These are phyloP conservation scores for Byssochlamys sp. DNA, from an alignment of 2,329 filamentous ascomycete genomes.

Conservation along the genomic window DNA sequence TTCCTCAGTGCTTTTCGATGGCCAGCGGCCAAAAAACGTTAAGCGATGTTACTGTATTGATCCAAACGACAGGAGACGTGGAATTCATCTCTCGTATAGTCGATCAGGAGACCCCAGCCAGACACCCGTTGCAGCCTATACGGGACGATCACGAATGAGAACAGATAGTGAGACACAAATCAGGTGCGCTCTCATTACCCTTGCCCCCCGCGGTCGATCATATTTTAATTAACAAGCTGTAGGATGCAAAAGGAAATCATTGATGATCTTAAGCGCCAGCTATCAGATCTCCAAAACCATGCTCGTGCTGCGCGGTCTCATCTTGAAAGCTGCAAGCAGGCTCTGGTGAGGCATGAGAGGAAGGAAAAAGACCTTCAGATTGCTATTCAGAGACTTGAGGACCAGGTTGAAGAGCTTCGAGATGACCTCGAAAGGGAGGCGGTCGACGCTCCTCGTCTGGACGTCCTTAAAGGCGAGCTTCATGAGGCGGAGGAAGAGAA, in stretches of 20 bases:
- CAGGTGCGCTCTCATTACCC: slow-evolving; percentile 24
- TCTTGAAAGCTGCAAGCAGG: slow-evolving; percentile 41
- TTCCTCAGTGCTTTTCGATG: slow-evolving; percentile 57
- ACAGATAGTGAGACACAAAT: slow-evolving; percentile 64
- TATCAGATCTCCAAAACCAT: slow-evolving; percentile 44
- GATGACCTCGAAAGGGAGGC: slow-evolving; percentile 50
- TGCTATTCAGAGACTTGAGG: slow-evolving; percentile 51
- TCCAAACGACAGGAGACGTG: slow-evolving; percentile 54
- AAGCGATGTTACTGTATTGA: slow-evolving; percentile 56
- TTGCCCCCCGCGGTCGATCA: background rate
- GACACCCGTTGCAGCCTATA: slow-evolving; percentile 45
- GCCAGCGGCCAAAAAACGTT: slow-evolving; percentile 57
- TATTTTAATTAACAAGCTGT: slow-evolving; percentile 1
- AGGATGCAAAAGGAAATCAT: slow-evolving; percentile 40
- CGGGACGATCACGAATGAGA: slow-evolving; percentile 61
- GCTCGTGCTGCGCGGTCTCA: slow-evolving; percentile 40
- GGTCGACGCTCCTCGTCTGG: slow-evolving; percentile 57
- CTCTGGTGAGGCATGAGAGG: slow-evolving; percentile 42
- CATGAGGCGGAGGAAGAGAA: slow-evolving; percentile 45
- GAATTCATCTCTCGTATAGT: slow-evolving; percentile 49
- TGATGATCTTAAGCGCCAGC: slow-evolving; percentile 47
- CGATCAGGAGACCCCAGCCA: slow-evolving; percentile 41
- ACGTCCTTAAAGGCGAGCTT: slow-evolving; percentile 50
- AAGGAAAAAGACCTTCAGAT: slow-evolving; percentile 43
- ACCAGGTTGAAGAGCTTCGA: slow-evolving; percentile 56